Evolutionary conservation across 2,329 filamentous ascomycete species (phyloP).

Genomic region (Cladosporium sp.): DNA sequence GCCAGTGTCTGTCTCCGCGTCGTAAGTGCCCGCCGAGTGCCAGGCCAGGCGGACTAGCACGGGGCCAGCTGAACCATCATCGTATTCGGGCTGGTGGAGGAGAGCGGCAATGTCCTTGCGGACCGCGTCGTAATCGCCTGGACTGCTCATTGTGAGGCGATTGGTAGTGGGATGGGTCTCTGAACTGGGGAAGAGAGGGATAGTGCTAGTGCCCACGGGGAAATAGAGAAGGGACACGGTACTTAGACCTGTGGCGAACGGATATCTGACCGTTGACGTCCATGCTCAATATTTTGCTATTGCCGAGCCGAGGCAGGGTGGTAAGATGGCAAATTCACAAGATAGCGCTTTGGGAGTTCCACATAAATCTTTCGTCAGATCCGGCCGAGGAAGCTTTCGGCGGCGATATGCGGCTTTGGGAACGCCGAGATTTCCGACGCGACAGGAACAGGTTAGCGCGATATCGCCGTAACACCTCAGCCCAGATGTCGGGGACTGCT

Average conservation of each 20-base stretch:
- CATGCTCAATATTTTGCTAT: background rate
- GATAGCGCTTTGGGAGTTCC: conserved; percentile 1
- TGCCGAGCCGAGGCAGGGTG: conserved; percentile 8
- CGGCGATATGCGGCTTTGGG: background rate
- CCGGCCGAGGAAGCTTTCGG: conserved; percentile 1
- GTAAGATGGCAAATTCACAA: background rate
- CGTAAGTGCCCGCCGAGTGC: conserved; percentile 61
- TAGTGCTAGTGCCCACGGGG: background rate
- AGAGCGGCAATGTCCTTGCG: conserved; percentile 44
- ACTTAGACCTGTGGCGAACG: conserved; percentile 7
- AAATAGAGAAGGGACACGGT: background rate
- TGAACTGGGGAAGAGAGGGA: background rate
- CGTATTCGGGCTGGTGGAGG: conserved; percentile 51
- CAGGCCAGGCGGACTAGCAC: conserved; percentile 59
- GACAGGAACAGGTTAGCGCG: conserved; percentile 14
- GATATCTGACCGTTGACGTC: background rate
- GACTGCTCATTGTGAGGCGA: background rate
- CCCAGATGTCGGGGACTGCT: no score
- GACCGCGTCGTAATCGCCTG: conserved; percentile 40
- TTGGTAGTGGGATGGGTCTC: no score
- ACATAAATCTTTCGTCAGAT: background rate
- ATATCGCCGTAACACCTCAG: no score
- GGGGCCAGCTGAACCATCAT: conserved; percentile 59
- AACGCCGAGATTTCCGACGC: background rate
- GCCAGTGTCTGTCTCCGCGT: conserved; percentile 52